These are phyloP conservation scores for Candida tallmaniae DNA, from an alignment of 805 yeast genomes.

Conservation along the genomic window DNA sequence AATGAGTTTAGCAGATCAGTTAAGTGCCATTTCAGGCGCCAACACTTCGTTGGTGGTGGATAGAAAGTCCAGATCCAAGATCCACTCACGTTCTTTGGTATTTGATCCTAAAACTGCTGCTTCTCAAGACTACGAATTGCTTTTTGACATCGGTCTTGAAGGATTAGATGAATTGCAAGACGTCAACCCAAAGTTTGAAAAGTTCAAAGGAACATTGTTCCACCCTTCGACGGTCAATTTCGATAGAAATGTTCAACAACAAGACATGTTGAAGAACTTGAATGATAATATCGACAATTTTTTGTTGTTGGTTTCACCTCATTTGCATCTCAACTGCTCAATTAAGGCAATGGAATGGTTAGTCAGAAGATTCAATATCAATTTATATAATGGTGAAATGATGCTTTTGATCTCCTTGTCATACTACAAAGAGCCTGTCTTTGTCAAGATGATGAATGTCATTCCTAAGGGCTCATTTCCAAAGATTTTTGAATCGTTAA, in stretches of 20 bases:
- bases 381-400: conserved; percentile 72
- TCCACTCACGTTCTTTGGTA: conserved; percentile 84
- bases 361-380: conserved; percentile 83
- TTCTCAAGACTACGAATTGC: conserved; percentile 86
- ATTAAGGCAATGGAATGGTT: conserved; percentile 91
- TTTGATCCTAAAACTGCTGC: conserved; percentile 86
- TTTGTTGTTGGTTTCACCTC: conserved; percentile 68
- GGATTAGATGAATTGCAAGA: conserved; percentile 70
- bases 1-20: conserved; percentile 70
- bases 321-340: conserved; percentile 71
- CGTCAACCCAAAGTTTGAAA: conserved; percentile 70
- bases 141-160: conserved; percentile 65
- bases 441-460: conserved; percentile 70
- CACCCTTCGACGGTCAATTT: conserved; percentile 74
- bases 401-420: conserved; percentile 72
- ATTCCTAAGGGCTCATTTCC: conserved; percentile 61
- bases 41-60: conserved; percentile 75
- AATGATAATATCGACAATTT: conserved; percentile 73
- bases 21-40: conserved; percentile 60
- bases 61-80: conserved; percentile 77
- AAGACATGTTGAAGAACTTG: conserved; percentile 71
- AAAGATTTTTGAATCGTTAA: conserved; percentile 69
- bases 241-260: conserved; percentile 78
- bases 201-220: conserved; percentile 70
- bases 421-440: conserved; percentile 70